Base-by-base conservation (phyloP, 164 flowering plant genomes). In the Hamamelis virginiana region DNA sequence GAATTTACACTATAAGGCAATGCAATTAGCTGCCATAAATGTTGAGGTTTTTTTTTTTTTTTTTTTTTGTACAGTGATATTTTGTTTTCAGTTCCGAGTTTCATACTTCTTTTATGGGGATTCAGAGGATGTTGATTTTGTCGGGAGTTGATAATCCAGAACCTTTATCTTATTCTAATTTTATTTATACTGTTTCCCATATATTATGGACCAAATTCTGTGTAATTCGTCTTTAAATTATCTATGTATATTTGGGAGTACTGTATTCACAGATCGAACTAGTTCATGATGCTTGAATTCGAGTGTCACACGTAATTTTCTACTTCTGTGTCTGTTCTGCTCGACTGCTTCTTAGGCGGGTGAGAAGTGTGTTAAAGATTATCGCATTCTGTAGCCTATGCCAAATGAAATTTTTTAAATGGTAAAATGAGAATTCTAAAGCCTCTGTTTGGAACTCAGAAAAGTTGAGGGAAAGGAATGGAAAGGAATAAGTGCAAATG, bases 51-150 rank as follows among this genome's bases (percentile, higher is more conserved):
- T n/a, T n/a, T n/a, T n/a, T n/a, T n/a, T n/a, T n/a, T n/a, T n/a
- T n/a, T n/a, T n/a, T 15, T 66, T 53, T 60, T 74, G 76, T 74
- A 74, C 69, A 75, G 70, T 27, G 47, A 25, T 0, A 18, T 8
- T 8, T 26, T 23, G 13, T 44, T 45, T 10, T 12, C 16, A 19
- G 23, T 16, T 33, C 28, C 19, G 44, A 65, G 68, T 65, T 33
- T 22, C 58, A 65, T 65, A 28, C 44, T 50, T 33, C 23, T 61
- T 61, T 33, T 57, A 23, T 56, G 27, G 27, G 14, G 13, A 59
- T 0, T n/a, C 16, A 61, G 64, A 61, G 8, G n/a, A 41, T 38
- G 63, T 61, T 61, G 15, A 41, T 18, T 28, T 61, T 11, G 13
- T 41, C 55, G n/a, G 60, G 26, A 19, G 22, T 15, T 33, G 64